phyloP scores from a whole-genome alignment of 148 eudicot species.

The Hydrangea macrophylla region DNA sequence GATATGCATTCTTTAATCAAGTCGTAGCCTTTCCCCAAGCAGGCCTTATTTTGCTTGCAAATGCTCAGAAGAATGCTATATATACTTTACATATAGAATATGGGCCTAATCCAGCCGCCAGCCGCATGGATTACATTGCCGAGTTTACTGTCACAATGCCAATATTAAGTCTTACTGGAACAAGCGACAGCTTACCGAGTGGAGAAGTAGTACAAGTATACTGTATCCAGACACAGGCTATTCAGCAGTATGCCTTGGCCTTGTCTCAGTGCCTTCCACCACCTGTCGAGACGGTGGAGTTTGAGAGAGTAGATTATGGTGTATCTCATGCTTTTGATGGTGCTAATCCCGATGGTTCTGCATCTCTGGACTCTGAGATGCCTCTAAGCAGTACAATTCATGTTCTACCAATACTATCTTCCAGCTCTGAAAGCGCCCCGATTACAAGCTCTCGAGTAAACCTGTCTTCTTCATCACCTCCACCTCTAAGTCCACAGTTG shows the following conservation, averaged over 20 bases:
- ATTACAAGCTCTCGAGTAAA: background rate
- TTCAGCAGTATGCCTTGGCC: conserved; percentile 2
- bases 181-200: background rate
- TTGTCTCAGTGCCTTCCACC: conserved; percentile 1
- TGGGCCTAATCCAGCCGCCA: background rate
- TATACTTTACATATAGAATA: background rate
- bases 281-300: background rate
- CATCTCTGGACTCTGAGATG: conserved; percentile 1
- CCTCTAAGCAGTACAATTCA: background rate
- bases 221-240: background rate
- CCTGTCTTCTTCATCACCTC: background rate
- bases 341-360: background rate
- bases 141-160: background rate
- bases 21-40: background rate
- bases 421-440: background rate
- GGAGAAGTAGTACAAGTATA: conserved; percentile 1
- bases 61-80: conserved; percentile 1
- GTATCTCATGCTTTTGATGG: background rate
- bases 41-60: conserved; percentile 1
- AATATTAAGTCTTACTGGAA: background rate
- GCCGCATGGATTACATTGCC: background rate
- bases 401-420: background rate
- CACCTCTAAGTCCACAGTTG: background rate
- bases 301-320: background rate
- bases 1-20: background rate